Evolutionary conservation across 2,329 filamentous ascomycete genomes (phyloP).

Genomic region (Aspergillus unguis): DNA sequence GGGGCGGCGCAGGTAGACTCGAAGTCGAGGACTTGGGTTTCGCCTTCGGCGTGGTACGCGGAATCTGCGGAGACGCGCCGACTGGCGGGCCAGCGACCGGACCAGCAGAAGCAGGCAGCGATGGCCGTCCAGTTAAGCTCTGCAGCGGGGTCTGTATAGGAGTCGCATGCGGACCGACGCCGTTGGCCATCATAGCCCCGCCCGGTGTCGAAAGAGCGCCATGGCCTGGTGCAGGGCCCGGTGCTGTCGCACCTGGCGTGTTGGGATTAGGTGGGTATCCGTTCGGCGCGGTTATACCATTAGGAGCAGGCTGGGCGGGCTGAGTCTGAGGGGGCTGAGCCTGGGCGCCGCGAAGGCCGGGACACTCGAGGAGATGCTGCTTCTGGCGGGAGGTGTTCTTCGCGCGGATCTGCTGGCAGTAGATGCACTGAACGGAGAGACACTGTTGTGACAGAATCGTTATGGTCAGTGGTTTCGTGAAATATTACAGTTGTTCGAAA

Average conservation of each 20-base stretch:
- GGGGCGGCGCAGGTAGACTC: conserved; percentile 45
- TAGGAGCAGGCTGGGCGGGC: conserved; percentile 36
- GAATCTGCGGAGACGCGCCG: conserved; percentile 29
- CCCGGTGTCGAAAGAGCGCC: conserved; percentile 41
- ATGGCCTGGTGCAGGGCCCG: conserved; percentile 31
- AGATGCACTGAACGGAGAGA: conserved; percentile 53
- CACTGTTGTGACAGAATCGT: conserved; percentile 34
- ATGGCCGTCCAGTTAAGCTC: conserved; percentile 38
- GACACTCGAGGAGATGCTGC: conserved; percentile 51
- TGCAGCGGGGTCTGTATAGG: conserved; percentile 43
- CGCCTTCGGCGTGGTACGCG: conserved; percentile 38
- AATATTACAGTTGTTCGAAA: conserved; percentile 39
- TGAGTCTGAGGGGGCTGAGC: conserved; percentile 39
- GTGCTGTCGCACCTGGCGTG: conserved; percentile 32
- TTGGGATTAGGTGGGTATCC: conserved; percentile 44
- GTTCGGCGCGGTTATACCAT: conserved; percentile 41
- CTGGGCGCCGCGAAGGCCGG: conserved; percentile 45
- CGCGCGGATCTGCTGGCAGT: conserved; percentile 52
- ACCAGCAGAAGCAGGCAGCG: conserved; percentile 37
- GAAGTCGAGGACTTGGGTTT: conserved; percentile 38
- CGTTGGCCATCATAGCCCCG: conserved; percentile 44
- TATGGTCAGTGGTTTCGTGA: conserved; percentile 36
- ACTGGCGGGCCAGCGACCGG: conserved; percentile 31
- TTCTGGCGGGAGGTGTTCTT: conserved; percentile 54
- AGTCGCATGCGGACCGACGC: conserved; percentile 43